Percentiles rank a stretch among this genome's conserved stretches.
phyloP scores from a whole-genome alignment of 768 basidiomycete genomes.

The Leccinum ochraceum region DNA sequence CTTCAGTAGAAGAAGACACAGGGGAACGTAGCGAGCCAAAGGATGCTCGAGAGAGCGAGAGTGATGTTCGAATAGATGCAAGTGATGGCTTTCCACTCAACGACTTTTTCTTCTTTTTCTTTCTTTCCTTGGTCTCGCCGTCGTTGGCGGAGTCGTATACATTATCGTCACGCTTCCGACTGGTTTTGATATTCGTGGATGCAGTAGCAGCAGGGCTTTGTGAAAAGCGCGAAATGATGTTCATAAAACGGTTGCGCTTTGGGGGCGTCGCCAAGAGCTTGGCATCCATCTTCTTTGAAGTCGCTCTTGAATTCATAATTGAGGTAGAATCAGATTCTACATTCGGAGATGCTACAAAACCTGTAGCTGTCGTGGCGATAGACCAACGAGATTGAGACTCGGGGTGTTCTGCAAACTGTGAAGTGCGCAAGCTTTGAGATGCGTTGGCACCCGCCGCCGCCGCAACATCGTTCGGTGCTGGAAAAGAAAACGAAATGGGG shows the following conservation, averaged over 20 bases:
- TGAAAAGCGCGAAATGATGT: conserved; percentile 32
- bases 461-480: neutral
- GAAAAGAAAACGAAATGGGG: neutral
- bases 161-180: neutral
- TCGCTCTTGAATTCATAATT: conserved; percentile 5
- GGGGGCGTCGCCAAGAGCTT: conserved; percentile 24
- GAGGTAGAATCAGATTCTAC: conserved; percentile 7
- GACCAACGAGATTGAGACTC: conserved; percentile 30
- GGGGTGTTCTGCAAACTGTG: neutral
- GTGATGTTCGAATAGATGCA: conserved; percentile 32
- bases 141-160: conserved; percentile 26
- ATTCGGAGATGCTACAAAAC: conserved; percentile 19
- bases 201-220: conserved; percentile 24
- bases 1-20: conserved; percentile 18
- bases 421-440: neutral
- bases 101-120: conserved; percentile 16
- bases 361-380: conserved; percentile 26
- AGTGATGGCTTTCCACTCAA: conserved; percentile 32
- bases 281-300: conserved; percentile 14
- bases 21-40: conserved; percentile 29
- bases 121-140: conserved; percentile 20
- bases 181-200: neutral
- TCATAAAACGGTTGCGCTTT: conserved; percentile 34
- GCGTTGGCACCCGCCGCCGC: too few relatives aligned
- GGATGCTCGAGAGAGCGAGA: conserved; percentile 32